phyloP scores from a whole-genome alignment of 208 protist species.

The Leishmania lainsoni region DNA sequence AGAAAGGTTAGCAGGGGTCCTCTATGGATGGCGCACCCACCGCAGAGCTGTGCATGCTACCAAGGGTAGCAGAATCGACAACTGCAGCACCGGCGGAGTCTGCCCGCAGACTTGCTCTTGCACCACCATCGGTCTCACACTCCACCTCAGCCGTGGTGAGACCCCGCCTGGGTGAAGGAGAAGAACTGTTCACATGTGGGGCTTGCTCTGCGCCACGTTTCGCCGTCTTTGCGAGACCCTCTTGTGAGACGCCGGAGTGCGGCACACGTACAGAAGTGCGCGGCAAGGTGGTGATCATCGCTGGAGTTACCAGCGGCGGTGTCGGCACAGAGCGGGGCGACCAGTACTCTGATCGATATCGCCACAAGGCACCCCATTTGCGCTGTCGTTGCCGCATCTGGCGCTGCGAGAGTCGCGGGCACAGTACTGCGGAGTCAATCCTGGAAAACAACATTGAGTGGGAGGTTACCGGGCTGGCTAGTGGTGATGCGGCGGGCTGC shows the following conservation, averaged over 20 bases:
- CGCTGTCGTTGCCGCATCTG: conserved; percentile 53
- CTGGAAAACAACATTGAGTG: background rate
- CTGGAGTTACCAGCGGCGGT: background rate
- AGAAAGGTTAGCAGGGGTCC: conserved; percentile 75
- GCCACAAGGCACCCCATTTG: conserved; percentile 50
- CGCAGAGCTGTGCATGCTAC: background rate
- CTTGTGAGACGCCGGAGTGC: background rate
- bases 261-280: background rate
- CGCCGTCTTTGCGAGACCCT: background rate
- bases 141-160: background rate
- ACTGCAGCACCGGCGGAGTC: background rate
- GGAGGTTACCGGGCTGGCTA: background rate
- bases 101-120: background rate
- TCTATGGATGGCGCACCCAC: background rate
- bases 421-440: conserved; percentile 1
- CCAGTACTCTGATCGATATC: conserved; percentile 26
- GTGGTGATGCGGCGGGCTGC: background rate
- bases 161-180: background rate
- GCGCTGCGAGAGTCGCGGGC: conserved; percentile 28
- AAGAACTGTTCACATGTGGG: background rate
- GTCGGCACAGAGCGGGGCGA: background rate
- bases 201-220: background rate
- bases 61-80: background rate
- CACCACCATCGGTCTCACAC: background rate
- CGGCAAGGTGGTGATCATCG: background rate